A percentile compares a stretch with the other conserved stretches of the same genome.
Conservation (phyloP, 2,329 filamentous ascomycete species). For the Aspergillus ibericus region DNA sequence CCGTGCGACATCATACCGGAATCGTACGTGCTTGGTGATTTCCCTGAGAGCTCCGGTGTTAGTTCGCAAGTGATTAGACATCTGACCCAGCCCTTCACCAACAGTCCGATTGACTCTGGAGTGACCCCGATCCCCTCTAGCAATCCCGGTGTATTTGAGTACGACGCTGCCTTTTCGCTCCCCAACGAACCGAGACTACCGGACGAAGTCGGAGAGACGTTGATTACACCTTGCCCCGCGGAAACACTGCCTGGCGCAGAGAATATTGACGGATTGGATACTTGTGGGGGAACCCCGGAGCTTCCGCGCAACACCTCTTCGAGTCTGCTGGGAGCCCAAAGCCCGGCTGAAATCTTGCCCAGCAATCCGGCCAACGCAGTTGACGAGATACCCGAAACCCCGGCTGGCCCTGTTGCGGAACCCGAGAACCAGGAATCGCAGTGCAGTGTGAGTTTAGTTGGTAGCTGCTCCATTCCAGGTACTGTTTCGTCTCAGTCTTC, state of each 20-base stretch:
- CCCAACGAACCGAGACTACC: slow-evolving; percentile 18
- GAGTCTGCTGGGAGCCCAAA: background rate
- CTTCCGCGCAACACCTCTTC: background rate
- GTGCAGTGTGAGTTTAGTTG: background rate
- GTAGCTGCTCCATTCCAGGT: background rate
- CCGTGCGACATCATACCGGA: slow-evolving; percentile 5
- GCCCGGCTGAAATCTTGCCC: background rate
- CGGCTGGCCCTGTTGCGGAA: slow-evolving; percentile 5
- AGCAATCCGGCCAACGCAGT: background rate
- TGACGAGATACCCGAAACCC: slow-evolving; percentile 26
- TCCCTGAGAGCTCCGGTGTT: background rate
- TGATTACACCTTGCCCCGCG: background rate
- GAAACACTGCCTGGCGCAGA: background rate
- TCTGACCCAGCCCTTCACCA: background rate
- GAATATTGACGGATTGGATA: too few relatives aligned
- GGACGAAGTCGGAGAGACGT: slow-evolving; percentile 11
- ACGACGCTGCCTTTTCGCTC: slow-evolving; percentile 12
- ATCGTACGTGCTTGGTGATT: background rate
- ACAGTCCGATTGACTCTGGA: background rate
- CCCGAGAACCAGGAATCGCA: slow-evolving; percentile 9
- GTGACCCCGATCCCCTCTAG: background rate
- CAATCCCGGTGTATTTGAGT: slow-evolving; percentile 13
- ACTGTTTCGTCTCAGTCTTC: slow-evolving; percentile 4
- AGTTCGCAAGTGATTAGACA: background rate
- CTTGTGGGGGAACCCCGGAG: background rate